A percentile compares a stretch with the other conserved stretches of the same genome.
phyloP scores from a whole-genome alignment of 2,329 filamentous ascomycete genomes.

The Ceratocystis papillata region DNA sequence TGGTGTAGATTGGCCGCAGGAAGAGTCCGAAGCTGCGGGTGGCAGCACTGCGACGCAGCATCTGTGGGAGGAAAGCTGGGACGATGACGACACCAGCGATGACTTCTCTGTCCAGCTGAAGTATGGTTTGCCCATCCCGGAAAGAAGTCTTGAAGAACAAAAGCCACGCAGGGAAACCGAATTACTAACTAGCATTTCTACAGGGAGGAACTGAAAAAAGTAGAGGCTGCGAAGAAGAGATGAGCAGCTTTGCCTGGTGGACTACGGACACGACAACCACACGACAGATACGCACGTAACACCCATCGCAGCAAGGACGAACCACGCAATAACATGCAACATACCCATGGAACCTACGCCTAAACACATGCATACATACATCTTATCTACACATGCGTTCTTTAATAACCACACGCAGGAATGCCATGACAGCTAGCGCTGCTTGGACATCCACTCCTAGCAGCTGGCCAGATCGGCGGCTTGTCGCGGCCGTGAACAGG shows the following conservation, averaged over 20 bases:
- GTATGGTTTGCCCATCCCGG: slow-evolving; percentile 41
- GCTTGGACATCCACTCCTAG: background rate
- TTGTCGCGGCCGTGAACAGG: background rate
- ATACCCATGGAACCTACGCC: background rate
- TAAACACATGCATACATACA: background rate
- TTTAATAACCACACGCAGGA: background rate
- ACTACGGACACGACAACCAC: background rate
- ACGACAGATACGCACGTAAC: slow-evolving; percentile 5
- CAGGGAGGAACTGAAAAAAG: slow-evolving; percentile 89
- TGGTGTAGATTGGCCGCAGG: slow-evolving; percentile 72
- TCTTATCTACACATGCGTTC: background rate
- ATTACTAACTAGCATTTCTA: slow-evolving; percentile 24
- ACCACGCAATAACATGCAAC: background rate
- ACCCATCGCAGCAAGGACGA: background rate
- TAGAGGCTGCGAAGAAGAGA: slow-evolving; percentile 63
- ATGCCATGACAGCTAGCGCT: background rate
- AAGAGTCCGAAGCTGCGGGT: slow-evolving; percentile 73
- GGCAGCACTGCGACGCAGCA: slow-evolving; percentile 59
- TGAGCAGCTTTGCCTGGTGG: slow-evolving; percentile 30
- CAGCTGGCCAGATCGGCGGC: background rate
- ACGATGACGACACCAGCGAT: slow-evolving; percentile 93
- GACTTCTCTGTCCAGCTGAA: slow-evolving; percentile 93
- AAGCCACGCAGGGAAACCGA: background rate
- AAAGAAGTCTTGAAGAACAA: background rate
- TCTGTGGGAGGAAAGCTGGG: slow-evolving; percentile 99